Percentiles rank a stretch among this genome's conserved stretches.
Evolutionary conservation across 2,329 filamentous ascomycete genomes (phyloP).

Genomic region (Paecilomyces sp.): DNA sequence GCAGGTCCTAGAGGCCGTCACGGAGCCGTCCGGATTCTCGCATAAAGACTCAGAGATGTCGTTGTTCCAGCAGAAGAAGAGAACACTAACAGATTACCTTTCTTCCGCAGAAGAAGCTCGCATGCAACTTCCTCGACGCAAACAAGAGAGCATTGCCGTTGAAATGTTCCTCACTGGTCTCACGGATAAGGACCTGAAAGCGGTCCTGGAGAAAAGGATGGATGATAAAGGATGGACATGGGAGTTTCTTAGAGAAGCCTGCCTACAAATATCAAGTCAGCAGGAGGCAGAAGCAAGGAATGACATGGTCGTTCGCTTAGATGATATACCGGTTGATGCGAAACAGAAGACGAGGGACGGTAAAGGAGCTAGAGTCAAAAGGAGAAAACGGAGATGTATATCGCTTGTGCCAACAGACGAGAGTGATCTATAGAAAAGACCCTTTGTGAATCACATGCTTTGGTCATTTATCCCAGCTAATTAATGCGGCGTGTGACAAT

Average conservation of each 20-base stretch:
- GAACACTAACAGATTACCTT: conserved; percentile 19
- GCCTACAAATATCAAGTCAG: neutral
- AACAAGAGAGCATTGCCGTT: conserved; percentile 16
- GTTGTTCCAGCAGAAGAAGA: conserved; percentile 12
- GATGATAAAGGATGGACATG: conserved; percentile 20
- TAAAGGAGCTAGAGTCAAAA: conserved; percentile 2
- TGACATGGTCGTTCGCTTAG: neutral
- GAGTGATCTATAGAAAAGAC: conserved; percentile 9
- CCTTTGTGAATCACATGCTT: neutral
- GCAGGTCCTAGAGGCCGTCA: neutral
- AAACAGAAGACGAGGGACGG: neutral
- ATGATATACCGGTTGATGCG: neutral
- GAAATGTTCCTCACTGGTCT: conserved; percentile 25
- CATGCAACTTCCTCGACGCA: conserved; percentile 6
- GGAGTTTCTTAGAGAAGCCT: conserved; percentile 11
- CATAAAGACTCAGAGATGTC: neutral
- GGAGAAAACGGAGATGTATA: conserved; percentile 16
- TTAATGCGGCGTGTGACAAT: neutral
- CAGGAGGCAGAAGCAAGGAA: neutral
- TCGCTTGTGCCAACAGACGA: conserved; percentile 22
- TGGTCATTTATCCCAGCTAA: neutral
- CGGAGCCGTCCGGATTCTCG: neutral
- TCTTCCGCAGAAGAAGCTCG: conserved; percentile 13
- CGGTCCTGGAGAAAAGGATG: conserved; percentile 14
- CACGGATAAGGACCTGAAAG: conserved; percentile 10